Base-by-base conservation (phyloP, 2,329 filamentous ascomycete genomes). In the Paecilomyces dactylethromorphus region DNA sequence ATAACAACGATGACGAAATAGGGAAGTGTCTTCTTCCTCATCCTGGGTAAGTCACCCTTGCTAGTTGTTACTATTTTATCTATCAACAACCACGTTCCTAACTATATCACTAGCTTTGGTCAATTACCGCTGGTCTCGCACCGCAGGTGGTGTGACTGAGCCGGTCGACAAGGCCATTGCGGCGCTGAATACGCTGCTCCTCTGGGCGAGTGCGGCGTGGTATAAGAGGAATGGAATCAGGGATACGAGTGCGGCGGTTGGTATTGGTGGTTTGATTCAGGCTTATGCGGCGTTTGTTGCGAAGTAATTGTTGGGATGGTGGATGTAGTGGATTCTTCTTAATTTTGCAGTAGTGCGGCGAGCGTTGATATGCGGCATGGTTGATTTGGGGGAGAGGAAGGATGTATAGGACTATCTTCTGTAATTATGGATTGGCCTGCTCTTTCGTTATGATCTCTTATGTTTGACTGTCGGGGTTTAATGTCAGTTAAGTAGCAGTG, bases 121-220 rank as follows among this genome's bases (percentile, higher is more conserved):
- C 15, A 68, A 70, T 54, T 70, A 67, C 61, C 65, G 67, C 56
- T 70, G 67, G 68, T 67, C 68, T 22, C 58, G 58, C 6, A 33
- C 66, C 32, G 21, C 57, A 7, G 60, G 62, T 1, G 24, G 55
- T 33, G 64, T 72, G 1, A 60, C 63, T 6, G 67, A 72, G 24
- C 68, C 69, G 7, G 49, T 66, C 22, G 71, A 67, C 59, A 72
- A 69, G 58, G 64, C 62, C 2, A 69, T 71, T 21, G 70, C 70
- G 0, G 59, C 62, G 6, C 61, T 72, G 15, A 58, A 63, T n/a
- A 68, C 66, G 56, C 55, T 64, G 0, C 18, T 70, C 29, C 65
- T 71, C 10, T 68, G 64, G 63, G 60, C 61, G n/a, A 71, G 69
- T 53, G 66, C 68, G 12, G 64, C 58, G 3, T 72, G 70, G 69